Conservation (phyloP, 2,329 filamentous ascomycete genomes). For the Fusarium penzigii region DNA sequence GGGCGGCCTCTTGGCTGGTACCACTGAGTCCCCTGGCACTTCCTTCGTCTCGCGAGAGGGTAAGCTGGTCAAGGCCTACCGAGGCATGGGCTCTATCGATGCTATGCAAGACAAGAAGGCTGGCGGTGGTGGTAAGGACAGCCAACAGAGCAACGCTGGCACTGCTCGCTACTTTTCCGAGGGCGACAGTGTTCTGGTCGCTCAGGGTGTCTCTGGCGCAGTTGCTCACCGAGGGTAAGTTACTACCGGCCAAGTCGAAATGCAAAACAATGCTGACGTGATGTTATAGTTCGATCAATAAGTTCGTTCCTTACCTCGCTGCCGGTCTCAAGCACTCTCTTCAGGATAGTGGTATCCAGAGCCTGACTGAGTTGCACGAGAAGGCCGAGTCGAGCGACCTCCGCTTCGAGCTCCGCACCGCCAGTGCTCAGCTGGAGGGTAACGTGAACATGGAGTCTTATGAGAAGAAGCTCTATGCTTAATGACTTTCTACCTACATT, state of each 20-base stretch:
- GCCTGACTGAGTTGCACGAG: conserved; percentile 73
- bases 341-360: conserved; percentile 90
- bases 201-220: conserved; percentile 90
- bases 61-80: conserved; percentile 98
- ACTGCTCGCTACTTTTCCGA: conserved; percentile 99
- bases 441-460: conserved; percentile 98
- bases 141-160: conserved; percentile 84
- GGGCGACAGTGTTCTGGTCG: conserved; percentile 90
- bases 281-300: conserved; percentile 71
- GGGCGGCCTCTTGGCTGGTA: conserved; percentile 95
- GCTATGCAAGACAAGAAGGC: conserved; percentile 99
- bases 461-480: conserved; percentile 99
- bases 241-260: not conserved
- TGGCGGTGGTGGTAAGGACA: conserved; percentile 69
- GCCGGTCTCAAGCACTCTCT: conserved; percentile 96
- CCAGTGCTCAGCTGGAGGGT: conserved; percentile 93
- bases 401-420: conserved; percentile 91
- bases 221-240: conserved; percentile 72
- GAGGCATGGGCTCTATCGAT: conserved; percentile 98
- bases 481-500: conserved; percentile 36
- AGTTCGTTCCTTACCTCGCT: conserved; percentile 94
- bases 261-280: conserved; percentile 31
- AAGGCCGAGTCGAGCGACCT: conserved; percentile 73
- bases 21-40: conserved; percentile 94
- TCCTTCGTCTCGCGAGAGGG: conserved; percentile 96